Evolutionary conservation across 1,284 basidiomycete genomes (phyloP), one percentile per base, ranked within the genome.

Genomic region (Rhodotorula sp.): DNA sequence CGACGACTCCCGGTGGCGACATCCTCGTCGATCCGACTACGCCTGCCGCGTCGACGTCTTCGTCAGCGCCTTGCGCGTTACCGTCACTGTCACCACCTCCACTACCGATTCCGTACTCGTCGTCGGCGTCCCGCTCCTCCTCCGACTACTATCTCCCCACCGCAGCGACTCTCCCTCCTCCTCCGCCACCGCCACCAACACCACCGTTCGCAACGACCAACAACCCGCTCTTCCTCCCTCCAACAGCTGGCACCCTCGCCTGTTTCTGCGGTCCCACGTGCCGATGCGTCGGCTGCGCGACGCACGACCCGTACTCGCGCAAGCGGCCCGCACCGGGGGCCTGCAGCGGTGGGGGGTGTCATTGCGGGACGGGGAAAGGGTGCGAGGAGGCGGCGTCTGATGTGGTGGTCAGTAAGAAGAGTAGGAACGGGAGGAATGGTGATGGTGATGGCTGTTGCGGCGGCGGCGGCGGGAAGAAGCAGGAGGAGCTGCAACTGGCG

Each of bases 221-320:
- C 39, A 15, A 49, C 48, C 46, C 72, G 8, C 67, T 76, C 56
- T 76, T 76, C 67, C 62, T 72, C n/a, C 75, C 75, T 5, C 31
- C 56, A 3, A 73, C 75, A 6, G 67, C 67, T 43, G 73, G 73
- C 26, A 72, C 75, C 31, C 54, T 58, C 3, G 65, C 73, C 18
- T 76, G 75, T 49, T 75, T 76, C 71, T 75, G 75, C 62, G 75
- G 75, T 12, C 66, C 71, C 8, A 67, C 65, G 31, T 76, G 75
- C 65, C 39, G 34, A 6, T 76, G 75, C 62, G 62, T 62, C 23
- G 75, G 75, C 3, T 76, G 75, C 62, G 69, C 71, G 6, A 59
- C 61, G 29, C 75, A 76, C 59, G 75, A 76, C 58, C 75, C 75
- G 29, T 46, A 64, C 26, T 43, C 49, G n/a, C 58, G 62, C 21